Conservation (phyloP, 2,329 filamentous ascomycete species). For the Cryphonectria radicalis region DNA sequence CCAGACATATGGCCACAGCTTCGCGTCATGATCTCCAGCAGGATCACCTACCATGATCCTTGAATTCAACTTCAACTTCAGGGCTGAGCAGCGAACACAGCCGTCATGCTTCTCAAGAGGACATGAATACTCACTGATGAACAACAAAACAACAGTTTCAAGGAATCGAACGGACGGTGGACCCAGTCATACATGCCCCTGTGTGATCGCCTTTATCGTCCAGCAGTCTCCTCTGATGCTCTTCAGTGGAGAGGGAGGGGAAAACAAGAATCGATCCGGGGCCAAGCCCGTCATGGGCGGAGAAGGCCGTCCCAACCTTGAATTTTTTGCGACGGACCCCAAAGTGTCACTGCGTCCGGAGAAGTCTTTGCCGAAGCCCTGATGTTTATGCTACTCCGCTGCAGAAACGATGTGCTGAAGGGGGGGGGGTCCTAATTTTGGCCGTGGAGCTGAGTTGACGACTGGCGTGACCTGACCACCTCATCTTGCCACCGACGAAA, state of each 20-base stretch:
- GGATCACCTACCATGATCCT: background rate
- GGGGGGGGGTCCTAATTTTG: conserved; percentile 12
- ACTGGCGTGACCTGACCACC: background rate
- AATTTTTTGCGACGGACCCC: background rate
- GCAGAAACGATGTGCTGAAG: conserved; percentile 2
- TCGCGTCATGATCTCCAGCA: background rate
- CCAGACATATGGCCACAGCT: background rate
- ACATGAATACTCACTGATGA: background rate
- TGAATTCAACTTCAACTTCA: background rate
- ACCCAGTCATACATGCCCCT: conserved; percentile 2
- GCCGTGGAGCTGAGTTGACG: conserved; percentile 16
- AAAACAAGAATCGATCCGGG: background rate
- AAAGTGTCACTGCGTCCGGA: background rate
- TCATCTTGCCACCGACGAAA: background rate
- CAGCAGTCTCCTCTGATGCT: background rate
- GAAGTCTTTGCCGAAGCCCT: background rate
- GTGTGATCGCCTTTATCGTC: background rate
- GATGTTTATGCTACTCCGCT: conserved; percentile 2
- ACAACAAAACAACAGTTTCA: background rate
- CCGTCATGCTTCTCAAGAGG: background rate
- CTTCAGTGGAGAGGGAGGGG: background rate
- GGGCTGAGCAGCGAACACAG: background rate
- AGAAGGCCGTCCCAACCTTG: background rate
- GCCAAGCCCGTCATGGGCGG: too few relatives aligned
- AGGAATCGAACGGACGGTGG: background rate